Conservation (phyloP, 805 yeast genomes). For the Suhomyces tanzawaensis region DNA sequence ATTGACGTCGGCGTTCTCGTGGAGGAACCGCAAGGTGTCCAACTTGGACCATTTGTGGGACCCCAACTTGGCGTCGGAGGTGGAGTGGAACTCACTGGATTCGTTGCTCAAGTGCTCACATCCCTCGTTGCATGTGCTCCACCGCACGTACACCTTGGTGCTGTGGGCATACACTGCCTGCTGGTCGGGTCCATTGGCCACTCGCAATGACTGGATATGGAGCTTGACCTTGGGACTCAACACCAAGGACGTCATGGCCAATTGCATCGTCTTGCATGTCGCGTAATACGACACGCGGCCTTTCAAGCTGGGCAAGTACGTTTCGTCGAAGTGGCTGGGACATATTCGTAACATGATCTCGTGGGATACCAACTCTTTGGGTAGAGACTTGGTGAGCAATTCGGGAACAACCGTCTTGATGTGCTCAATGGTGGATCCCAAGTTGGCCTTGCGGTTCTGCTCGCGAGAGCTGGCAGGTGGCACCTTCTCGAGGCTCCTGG, state of each 20-base stretch:
- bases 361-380: slow-evolving; percentile 42
- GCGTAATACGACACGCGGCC: slow-evolving; percentile 58
- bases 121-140: slow-evolving; percentile 56
- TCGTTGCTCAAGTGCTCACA: slow-evolving; percentile 44
- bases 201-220: slow-evolving; percentile 47
- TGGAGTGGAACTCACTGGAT: slow-evolving; percentile 19
- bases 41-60: slow-evolving; percentile 40
- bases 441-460: slow-evolving; percentile 44
- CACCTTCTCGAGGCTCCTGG: too few relatives aligned
- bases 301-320: slow-evolving; percentile 53
- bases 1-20: slow-evolving; percentile 2
- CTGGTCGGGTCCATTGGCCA: slow-evolving; percentile 25
- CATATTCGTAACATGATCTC: slow-evolving; percentile 52
- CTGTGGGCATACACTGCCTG: slow-evolving; percentile 37
- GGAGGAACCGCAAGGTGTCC: slow-evolving; percentile 24
- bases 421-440: slow-evolving; percentile 52
- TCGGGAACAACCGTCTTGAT: slow-evolving; percentile 50
- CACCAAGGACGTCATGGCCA: slow-evolving; percentile 54
- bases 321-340: slow-evolving; percentile 48
- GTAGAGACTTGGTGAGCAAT: slow-evolving; percentile 45
- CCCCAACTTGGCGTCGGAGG: slow-evolving; percentile 40
- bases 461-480: too few relatives aligned
- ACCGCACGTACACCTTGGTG: slow-evolving; percentile 51
- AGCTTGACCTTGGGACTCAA: slow-evolving; percentile 50
- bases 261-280: slow-evolving; percentile 54